Conservation (phyloP, 768 basidiomycete genomes). For the Macrocybe gigantea region DNA sequence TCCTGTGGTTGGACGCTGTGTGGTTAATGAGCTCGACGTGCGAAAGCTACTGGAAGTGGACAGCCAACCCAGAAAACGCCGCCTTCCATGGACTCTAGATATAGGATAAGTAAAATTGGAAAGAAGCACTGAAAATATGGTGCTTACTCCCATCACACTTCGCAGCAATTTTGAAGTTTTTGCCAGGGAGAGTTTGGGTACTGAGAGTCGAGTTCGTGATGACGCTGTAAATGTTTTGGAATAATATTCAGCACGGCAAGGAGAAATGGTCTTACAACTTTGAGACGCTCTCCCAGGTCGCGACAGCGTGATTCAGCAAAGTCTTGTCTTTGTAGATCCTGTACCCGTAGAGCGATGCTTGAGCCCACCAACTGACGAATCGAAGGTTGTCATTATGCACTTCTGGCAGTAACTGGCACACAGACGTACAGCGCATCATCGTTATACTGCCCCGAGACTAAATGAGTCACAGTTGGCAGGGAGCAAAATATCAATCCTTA, state of each 20-base stretch:
- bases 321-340: slow-evolving; percentile 39
- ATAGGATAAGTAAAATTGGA: not conserved
- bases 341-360: slow-evolving; percentile 43
- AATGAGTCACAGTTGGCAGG: not conserved
- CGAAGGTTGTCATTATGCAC: not conserved
- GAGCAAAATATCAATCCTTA: slow-evolving; percentile 6
- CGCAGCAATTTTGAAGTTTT: slow-evolving; percentile 32
- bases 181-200: slow-evolving; percentile 31
- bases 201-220: slow-evolving; percentile 34
- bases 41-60: not conserved
- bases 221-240: slow-evolving; percentile 21
- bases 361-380: slow-evolving; percentile 43
- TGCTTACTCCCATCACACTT: slow-evolving; percentile 40
- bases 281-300: slow-evolving; percentile 43
- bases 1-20: slow-evolving; percentile 34
- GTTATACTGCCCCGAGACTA: slow-evolving; percentile 28
- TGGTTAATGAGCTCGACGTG: not conserved
- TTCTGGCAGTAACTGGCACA: not conserved
- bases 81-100: slow-evolving; percentile 42
- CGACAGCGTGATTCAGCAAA: slow-evolving; percentile 36
- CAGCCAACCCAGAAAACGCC: slow-evolving; percentile 48
- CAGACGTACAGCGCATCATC: slow-evolving; percentile 39
- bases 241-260: not conserved
- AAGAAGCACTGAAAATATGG: not conserved
- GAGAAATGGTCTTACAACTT: slow-evolving; percentile 25